These are phyloP conservation scores for Metahyphopichia silvanorum DNA, from an alignment of 805 yeast species.

Conservation along the genomic window DNA sequence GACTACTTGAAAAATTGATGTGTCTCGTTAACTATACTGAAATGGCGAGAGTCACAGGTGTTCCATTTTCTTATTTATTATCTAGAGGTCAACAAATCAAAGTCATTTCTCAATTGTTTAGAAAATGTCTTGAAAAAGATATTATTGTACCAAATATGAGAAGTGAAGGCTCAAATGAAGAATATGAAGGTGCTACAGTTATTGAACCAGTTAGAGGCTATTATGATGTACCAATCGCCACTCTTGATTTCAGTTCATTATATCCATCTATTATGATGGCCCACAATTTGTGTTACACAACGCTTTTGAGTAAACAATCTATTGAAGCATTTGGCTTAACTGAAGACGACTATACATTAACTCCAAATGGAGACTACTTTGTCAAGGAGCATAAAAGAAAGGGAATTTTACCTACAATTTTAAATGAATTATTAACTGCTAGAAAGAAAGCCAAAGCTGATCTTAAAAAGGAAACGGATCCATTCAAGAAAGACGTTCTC, in stretches of 20 bases:
- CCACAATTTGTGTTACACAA: slow-evolving; percentile 93
- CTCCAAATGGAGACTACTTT: slow-evolving; percentile 92
- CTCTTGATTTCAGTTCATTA: slow-evolving; percentile 94
- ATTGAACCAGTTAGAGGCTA: slow-evolving; percentile 96
- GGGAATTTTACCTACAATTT: slow-evolving; percentile 89
- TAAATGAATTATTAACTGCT: slow-evolving; percentile 83
- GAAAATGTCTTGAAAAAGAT: slow-evolving; percentile 85
- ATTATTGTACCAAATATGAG: slow-evolving; percentile 89
- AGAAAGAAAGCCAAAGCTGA: slow-evolving; percentile 92
- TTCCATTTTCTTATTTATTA: slow-evolving; percentile 85
- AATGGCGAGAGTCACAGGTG: slow-evolving; percentile 99
- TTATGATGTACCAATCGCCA: slow-evolving; percentile 95
- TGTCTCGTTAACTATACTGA: slow-evolving; percentile 95
- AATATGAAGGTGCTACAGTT: slow-evolving; percentile 98
- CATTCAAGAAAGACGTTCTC: slow-evolving; percentile 87
- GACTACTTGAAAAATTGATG: slow-evolving; percentile 90
- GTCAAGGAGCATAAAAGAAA: slow-evolving; percentile 66
- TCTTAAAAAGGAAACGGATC: slow-evolving; percentile 88
- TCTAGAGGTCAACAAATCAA: slow-evolving; percentile 97
- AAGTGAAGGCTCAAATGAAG: slow-evolving; percentile 79
- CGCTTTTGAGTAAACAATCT: slow-evolving; percentile 67
- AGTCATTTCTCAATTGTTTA: slow-evolving; percentile 89
- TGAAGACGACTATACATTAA: slow-evolving; percentile 73
- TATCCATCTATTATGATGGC: slow-evolving; percentile 99
- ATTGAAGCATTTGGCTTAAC: slow-evolving; percentile 61